phyloP scores from a whole-genome alignment of 805 yeast genomes.

The Sugiyamaella americana region DNA sequence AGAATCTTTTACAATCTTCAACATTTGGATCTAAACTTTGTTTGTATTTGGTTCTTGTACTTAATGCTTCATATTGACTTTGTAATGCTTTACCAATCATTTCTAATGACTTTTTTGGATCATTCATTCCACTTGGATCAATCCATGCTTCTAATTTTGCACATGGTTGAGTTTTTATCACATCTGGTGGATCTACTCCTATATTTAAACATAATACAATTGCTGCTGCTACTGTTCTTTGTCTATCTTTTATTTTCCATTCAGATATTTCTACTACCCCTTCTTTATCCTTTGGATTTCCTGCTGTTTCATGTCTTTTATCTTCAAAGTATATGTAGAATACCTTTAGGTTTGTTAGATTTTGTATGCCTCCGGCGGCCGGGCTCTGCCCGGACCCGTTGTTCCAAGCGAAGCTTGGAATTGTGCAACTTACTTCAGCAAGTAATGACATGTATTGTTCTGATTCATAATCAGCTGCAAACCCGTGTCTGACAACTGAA shows the following conservation, averaged over 20 bases:
- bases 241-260: conserved; percentile 92
- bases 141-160: conserved; percentile 91
- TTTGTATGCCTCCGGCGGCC: no score
- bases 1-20: conserved; percentile 88
- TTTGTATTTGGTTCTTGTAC: conserved; percentile 82
- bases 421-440: conserved; percentile 40
- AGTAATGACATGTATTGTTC: conserved; percentile 43
- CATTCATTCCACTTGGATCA: conserved; percentile 75
- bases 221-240: conserved; percentile 90
- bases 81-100: conserved; percentile 85
- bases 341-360: conserved; percentile 33
- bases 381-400: no score
- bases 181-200: conserved; percentile 97
- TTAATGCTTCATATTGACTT: conserved; percentile 80
- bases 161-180: conserved; percentile 85
- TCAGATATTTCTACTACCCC: conserved; percentile 58
- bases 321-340: conserved; percentile 84
- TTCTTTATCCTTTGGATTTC: conserved; percentile 51
- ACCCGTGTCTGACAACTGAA: conserved; percentile 50
- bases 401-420: no score
- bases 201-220: conserved; percentile 81
- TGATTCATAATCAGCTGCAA: conserved; percentile 49
- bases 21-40: conserved; percentile 91
- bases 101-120: conserved; percentile 85
- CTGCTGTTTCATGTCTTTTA: conserved; percentile 86